phyloP scores from a whole-genome alignment of 306 rosid species.

The Ochetophila trinervis region DNA sequence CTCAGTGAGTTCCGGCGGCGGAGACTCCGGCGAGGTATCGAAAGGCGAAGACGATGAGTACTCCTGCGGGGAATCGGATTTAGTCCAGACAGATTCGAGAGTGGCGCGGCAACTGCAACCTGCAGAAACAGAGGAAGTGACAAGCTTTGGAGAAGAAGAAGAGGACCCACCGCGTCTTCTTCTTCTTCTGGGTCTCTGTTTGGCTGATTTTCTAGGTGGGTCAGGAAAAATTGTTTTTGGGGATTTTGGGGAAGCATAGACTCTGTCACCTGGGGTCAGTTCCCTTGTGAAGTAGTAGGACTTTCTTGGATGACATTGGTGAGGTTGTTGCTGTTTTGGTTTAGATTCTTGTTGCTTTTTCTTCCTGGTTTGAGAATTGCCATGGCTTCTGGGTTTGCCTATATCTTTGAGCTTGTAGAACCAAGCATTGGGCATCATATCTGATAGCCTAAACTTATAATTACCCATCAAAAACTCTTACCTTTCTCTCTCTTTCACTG shows the following conservation, averaged over 20 bases:
- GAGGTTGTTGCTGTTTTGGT: slow-evolving; percentile 28
- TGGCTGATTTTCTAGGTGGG: slow-evolving; percentile 52
- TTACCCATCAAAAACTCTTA: slow-evolving; percentile 50
- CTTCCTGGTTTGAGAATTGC: slow-evolving; percentile 30
- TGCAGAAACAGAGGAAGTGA: slow-evolving; percentile 36
- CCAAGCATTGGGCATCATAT: slow-evolving; percentile 92
- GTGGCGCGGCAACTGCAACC: slow-evolving; percentile 47
- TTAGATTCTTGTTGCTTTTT: slow-evolving; percentile 27
- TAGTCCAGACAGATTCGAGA: slow-evolving; percentile 54
- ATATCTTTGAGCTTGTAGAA: slow-evolving; percentile 77
- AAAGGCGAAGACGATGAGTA: slow-evolving; percentile 36
- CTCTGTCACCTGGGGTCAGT: slow-evolving; percentile 31
- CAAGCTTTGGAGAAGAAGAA: slow-evolving; percentile 32
- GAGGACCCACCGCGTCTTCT: slow-evolving; percentile 28
- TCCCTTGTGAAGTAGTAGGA: slow-evolving; percentile 81
- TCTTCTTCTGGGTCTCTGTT: slow-evolving; percentile 40
- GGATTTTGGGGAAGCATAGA: slow-evolving; percentile 26
- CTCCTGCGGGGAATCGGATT: slow-evolving; percentile 44
- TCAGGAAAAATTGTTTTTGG: slow-evolving; percentile 29
- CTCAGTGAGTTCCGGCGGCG: slow-evolving; percentile 27
- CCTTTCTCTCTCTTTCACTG: slow-evolving; percentile 7
- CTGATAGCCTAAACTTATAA: slow-evolving; percentile 68
- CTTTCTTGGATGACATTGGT: slow-evolving; percentile 53
- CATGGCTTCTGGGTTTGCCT: slow-evolving; percentile 45
- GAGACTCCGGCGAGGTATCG: slow-evolving; percentile 40